phyloP scores from a whole-genome alignment of 805 yeast genomes.

The Myxozyma udenii region DNA sequence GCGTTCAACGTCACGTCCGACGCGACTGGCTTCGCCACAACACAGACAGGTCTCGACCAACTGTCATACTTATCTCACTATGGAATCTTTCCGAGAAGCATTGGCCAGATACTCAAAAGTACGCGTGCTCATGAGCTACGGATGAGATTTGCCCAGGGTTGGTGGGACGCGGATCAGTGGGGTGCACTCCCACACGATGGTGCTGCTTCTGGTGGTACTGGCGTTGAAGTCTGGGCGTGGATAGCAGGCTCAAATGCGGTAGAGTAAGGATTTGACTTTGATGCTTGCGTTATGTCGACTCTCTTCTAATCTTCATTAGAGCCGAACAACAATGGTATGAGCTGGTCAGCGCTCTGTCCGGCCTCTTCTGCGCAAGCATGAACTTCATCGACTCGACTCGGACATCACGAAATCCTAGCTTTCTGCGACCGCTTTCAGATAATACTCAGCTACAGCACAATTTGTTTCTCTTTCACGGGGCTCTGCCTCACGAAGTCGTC shows the following conservation, averaged over 20 bases:
- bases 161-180: conserved; percentile 90
- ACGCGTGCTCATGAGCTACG: conserved; percentile 74
- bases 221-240: conserved; percentile 89
- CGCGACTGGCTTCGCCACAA: conserved; percentile 28
- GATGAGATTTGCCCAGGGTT: conserved; percentile 85
- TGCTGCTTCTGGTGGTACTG: conserved; percentile 78
- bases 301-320: conserved; percentile 26
- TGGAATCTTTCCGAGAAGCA: conserved; percentile 70
- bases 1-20: conserved; percentile 62
- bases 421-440: conserved; percentile 4
- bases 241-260: conserved; percentile 59
- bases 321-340: conserved; percentile 55
- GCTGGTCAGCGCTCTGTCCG: conserved; percentile 74
- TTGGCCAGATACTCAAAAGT: conserved; percentile 69
- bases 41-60: neutral
- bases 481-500: conserved; percentile 90
- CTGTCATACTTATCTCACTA: conserved; percentile 44
- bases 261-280: conserved; percentile 38
- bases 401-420: conserved; percentile 61
- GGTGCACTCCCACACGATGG: conserved; percentile 79
- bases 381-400: conserved; percentile 78
- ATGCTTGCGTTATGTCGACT: neutral
- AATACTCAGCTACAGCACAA: neutral
- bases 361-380: conserved; percentile 90
- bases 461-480: conserved; percentile 56